phyloP scores from a whole-genome alignment of 371 early-diverging fungal species.

The Zancudomyces culisetae region DNA sequence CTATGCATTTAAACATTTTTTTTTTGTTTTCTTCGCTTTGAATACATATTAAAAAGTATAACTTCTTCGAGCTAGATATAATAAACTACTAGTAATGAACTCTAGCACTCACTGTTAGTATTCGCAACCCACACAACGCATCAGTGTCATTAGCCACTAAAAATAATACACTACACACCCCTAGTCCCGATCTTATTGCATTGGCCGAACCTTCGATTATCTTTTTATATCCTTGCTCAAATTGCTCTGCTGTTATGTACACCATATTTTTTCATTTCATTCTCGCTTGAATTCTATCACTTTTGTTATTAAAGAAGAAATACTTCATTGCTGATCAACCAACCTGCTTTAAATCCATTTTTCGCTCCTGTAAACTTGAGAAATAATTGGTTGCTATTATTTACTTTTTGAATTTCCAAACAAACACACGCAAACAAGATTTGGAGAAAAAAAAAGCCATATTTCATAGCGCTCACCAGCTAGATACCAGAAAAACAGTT shows the following conservation, averaged over 20 bases:
- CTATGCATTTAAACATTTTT: neutral
- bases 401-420: too few relatives aligned
- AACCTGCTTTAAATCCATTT: too few relatives aligned
- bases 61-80: too few relatives aligned
- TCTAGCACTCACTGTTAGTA: conserved; percentile 31
- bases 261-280: conserved; percentile 12
- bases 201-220: conserved; percentile 8
- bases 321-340: too few relatives aligned
- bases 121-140: conserved; percentile 64
- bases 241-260: conserved; percentile 12
- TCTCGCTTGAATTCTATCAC: neutral
- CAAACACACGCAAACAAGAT: too few relatives aligned
- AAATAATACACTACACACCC: conserved; percentile 28
- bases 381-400: too few relatives aligned
- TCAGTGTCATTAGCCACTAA: conserved; percentile 72
- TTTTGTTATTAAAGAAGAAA: neutral
- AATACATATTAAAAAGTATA: too few relatives aligned
- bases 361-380: too few relatives aligned
- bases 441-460: too few relatives aligned
- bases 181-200: neutral
- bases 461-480: too few relatives aligned
- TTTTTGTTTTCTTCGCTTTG: neutral
- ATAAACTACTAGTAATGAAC: neutral
- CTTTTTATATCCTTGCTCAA: conserved; percentile 22
- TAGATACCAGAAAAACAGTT: too few relatives aligned